phyloP scores from a whole-genome alignment of 2,329 filamentous ascomycete genomes.

The Monilinia polystroma region DNA sequence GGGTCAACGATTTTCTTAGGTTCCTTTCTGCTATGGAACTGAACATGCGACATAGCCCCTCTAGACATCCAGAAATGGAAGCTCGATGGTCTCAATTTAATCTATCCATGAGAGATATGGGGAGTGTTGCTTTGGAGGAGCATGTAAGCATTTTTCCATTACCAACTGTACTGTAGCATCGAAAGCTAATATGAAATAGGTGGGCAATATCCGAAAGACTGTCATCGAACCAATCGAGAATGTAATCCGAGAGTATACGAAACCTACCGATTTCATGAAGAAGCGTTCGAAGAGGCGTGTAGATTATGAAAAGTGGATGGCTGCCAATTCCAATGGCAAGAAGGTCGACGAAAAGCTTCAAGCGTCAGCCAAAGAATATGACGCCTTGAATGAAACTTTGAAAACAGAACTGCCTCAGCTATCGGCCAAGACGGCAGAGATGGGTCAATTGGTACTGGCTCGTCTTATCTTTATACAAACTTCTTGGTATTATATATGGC shows the following conservation, averaged over 20 bases:
- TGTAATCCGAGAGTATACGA: constrained; percentile 76
- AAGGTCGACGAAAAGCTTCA: constrained; percentile 82
- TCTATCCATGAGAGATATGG: constrained; percentile 80
- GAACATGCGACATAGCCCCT: constrained; percentile 74
- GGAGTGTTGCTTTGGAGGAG: constrained; percentile 77
- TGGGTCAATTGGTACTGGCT: constrained; percentile 78
- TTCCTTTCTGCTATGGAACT: constrained; percentile 80
- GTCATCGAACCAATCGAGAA: constrained; percentile 83
- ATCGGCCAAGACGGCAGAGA: constrained; percentile 74
- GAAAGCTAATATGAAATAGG: constrained; percentile 41
- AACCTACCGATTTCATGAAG: constrained; percentile 85
- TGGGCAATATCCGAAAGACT: constrained; percentile 69
- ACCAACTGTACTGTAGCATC: constrained; percentile 9
- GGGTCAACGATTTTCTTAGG: constrained; percentile 77
- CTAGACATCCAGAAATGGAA: constrained; percentile 78
- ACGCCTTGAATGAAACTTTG: constrained; percentile 79
- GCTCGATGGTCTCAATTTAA: constrained; percentile 94
- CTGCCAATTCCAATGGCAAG: constrained; percentile 75
- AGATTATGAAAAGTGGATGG: constrained; percentile 80
- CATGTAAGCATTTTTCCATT: constrained; percentile 59
- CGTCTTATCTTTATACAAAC: constrained; percentile 84
- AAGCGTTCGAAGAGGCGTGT: constrained; percentile 91
- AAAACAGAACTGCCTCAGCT: constrained; percentile 89
- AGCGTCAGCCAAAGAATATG: constrained; percentile 84
- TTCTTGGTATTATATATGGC: constrained; percentile 80